phyloP scores from a whole-genome alignment of 257 asterid species.

The Gynochthodes officinalis region DNA sequence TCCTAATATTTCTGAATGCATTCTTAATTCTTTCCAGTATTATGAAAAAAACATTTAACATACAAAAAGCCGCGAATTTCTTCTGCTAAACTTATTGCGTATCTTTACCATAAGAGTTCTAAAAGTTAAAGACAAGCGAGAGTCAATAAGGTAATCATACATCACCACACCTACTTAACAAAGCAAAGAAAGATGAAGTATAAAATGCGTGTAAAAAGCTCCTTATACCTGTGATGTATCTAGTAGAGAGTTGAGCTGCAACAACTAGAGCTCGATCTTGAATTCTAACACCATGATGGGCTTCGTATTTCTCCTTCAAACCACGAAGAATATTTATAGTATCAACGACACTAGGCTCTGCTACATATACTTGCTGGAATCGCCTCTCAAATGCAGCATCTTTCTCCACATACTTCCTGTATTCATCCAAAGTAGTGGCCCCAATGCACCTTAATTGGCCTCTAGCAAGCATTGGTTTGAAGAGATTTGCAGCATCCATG shows the following conservation, averaged over 20 bases:
- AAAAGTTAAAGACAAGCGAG: too few species aligned
- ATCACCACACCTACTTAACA: too few species aligned
- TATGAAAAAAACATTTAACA: neutral
- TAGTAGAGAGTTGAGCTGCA: slow-evolving; percentile 37
- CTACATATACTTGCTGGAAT: slow-evolving; percentile 39
- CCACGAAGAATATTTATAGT: slow-evolving; percentile 36
- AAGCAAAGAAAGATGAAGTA: too few species aligned
- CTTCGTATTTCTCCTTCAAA: slow-evolving; percentile 35
- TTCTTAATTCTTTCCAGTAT: neutral
- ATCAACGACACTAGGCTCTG: slow-evolving; percentile 37
- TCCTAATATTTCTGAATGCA: neutral
- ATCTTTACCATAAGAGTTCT: too few species aligned
- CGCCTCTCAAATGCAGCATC: slow-evolving; percentile 43
- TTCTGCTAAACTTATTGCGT: too few species aligned
- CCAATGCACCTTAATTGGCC: slow-evolving; percentile 41
- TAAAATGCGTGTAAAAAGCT: neutral
- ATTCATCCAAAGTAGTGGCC: slow-evolving; percentile 36
- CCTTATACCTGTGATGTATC: slow-evolving; percentile 31
- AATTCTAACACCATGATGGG: slow-evolving; percentile 34
- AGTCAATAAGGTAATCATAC: too few species aligned
- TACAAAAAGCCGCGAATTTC: too few species aligned
- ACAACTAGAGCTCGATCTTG: slow-evolving; percentile 36
- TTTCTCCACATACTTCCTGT: slow-evolving; percentile 34
- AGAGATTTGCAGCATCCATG: slow-evolving; percentile 41
- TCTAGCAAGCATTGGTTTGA: slow-evolving; percentile 38